A percentile compares a stretch with the other conserved stretches of the same genome.
These are phyloP conservation scores for Trypanosoma theileri DNA, from an alignment of 208 protist genomes.

Conservation along the genomic window DNA sequence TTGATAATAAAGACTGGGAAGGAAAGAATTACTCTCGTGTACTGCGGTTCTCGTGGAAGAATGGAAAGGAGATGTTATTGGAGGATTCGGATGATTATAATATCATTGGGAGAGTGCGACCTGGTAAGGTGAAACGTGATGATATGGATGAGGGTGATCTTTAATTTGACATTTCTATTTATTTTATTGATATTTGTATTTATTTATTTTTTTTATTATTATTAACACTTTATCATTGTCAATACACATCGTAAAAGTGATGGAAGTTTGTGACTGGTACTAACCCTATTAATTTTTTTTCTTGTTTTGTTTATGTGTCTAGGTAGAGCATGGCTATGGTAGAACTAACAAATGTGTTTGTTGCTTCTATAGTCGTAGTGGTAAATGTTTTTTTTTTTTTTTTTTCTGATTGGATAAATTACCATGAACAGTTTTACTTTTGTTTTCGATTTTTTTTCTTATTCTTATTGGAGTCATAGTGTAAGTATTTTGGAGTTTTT, in stretches of 20 bases:
- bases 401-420: neutral
- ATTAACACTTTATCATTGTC: neutral
- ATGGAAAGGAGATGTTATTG: constrained; percentile 22
- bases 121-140: constrained; percentile 38
- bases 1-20: constrained; percentile 47
- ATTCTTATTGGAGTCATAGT: neutral
- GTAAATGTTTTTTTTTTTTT: neutral
- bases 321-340: neutral
- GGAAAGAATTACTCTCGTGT: constrained; percentile 61
- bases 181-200: neutral
- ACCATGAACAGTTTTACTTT: neutral
- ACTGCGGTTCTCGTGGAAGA: constrained; percentile 44
- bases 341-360: too few relatives aligned
- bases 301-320: constrained; percentile 21
- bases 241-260: neutral
- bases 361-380: too few relatives aligned
- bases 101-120: constrained; percentile 40
- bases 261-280: too few relatives aligned
- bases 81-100: constrained; percentile 32
- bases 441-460: neutral
- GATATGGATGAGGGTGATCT: constrained; percentile 1
- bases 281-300: constrained; percentile 1
- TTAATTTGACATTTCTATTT: constrained; percentile 1
- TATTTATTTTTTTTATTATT: neutral
- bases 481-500: neutral